phyloP scores from a whole-genome alignment of 352 stramenopile genomes.

The Albugo laibachii region DNA sequence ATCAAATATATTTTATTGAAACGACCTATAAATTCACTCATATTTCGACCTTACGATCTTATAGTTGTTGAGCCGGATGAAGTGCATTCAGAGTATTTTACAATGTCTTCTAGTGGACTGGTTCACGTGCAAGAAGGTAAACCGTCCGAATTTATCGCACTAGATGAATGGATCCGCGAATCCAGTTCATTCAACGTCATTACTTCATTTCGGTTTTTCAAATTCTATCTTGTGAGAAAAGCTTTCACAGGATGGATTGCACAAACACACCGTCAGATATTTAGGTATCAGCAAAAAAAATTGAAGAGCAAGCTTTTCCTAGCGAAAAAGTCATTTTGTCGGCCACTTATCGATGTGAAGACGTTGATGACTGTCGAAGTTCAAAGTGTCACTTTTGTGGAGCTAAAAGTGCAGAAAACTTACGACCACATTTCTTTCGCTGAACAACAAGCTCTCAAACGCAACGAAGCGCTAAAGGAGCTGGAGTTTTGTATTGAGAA shows the following conservation, averaged over 20 bases:
- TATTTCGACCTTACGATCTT: constrained; percentile 85
- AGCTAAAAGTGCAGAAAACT: constrained; percentile 75
- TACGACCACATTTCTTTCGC: constrained; percentile 78
- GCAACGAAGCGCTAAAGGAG: constrained; percentile 72
- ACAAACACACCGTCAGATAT: constrained; percentile 84
- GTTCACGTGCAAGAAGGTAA: constrained; percentile 48
- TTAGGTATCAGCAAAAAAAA: constrained; percentile 73
- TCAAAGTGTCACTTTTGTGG: constrained; percentile 58
- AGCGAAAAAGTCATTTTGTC: constrained; percentile 80
- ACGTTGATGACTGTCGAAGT: constrained; percentile 74
- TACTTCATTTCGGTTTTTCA: constrained; percentile 87
- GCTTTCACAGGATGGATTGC: constrained; percentile 72
- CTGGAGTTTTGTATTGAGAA: constrained; percentile 84
- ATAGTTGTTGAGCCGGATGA: constrained; percentile 70
- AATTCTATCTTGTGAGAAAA: constrained; percentile 87
- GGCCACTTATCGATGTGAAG: constrained; percentile 76
- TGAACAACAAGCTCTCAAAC: constrained; percentile 77
- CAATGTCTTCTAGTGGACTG: constrained; percentile 75
- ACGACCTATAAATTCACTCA: constrained; percentile 29
- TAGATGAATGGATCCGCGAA: constrained; percentile 89
- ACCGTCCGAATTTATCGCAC: constrained; percentile 83
- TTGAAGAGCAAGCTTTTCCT: constrained; percentile 71
- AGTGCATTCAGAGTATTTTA: constrained; percentile 76
- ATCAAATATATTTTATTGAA: constrained; percentile 93
- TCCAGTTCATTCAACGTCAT: constrained; percentile 90